Evolutionary conservation across 768 basidiomycete genomes (phyloP).

Genomic region (Melanogaster broomeanus): DNA sequence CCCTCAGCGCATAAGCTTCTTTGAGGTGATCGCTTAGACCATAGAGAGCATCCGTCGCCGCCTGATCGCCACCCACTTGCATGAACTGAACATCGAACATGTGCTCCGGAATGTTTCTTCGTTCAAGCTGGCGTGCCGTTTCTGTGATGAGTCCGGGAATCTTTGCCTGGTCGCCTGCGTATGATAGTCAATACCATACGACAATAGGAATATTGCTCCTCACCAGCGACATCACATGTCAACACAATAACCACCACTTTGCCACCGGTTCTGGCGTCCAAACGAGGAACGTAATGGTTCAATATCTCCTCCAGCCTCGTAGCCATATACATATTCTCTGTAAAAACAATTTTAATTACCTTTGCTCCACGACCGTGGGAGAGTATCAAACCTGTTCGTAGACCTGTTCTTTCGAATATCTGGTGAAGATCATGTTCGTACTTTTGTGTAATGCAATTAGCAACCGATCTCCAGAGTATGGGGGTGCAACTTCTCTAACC

Average conservation of each 20-base stretch:
- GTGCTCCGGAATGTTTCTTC: neutral
- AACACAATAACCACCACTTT: neutral
- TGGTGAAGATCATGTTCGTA: neutral
- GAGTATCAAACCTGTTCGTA: neutral
- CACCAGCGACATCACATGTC: neutral
- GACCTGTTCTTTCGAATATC: neutral
- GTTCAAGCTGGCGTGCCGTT: neutral
- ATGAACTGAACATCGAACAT: neutral
- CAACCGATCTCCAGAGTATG: neutral
- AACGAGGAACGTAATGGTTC: neutral
- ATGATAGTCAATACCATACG: neutral
- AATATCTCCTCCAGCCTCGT: neutral
- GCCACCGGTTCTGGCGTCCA: neutral
- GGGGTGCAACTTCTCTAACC: neutral
- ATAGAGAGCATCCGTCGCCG: neutral
- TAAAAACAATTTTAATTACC: neutral
- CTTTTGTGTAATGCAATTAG: neutral
- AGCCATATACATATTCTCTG: neutral
- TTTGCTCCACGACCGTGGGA: neutral
- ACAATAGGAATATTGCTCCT: neutral
- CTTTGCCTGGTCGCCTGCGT: neutral
- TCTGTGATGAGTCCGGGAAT: neutral
- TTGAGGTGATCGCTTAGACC: neutral
- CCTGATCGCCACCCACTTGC: neutral
- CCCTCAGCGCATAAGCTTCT: neutral